A percentile compares a stretch with the other conserved stretches of the same genome.
Evolutionary conservation across 2,329 filamentous ascomycete genomes (phyloP).

Genomic region (Claviceps quebecensis): DNA sequence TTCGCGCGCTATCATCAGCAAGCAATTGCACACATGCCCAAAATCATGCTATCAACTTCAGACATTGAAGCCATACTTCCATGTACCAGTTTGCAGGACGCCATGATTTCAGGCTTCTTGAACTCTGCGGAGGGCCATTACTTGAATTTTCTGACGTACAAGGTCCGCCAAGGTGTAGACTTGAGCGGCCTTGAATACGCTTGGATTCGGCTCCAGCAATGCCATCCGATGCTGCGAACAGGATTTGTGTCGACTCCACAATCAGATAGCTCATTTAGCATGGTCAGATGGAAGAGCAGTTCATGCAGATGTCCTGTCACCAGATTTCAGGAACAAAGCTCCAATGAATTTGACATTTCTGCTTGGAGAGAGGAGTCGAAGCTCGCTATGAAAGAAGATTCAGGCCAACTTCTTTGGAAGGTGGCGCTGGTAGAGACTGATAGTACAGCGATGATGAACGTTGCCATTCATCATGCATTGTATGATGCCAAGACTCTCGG

Average conservation of each 20-base stretch:
- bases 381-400: constrained; percentile 21
- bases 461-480: constrained; percentile 61
- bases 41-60: constrained; percentile 8
- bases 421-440: constrained; percentile 31
- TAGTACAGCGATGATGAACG: constrained; percentile 20
- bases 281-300: constrained; percentile 45
- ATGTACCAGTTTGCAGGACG: constrained; percentile 66
- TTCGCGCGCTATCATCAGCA: constrained; percentile 24
- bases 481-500: constrained; percentile 72
- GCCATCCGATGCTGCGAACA: constrained; percentile 61
- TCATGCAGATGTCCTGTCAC: constrained; percentile 8
- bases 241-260: constrained; percentile 55
- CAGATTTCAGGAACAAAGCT: neutral
- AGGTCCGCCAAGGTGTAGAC: constrained; percentile 27
- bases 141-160: constrained; percentile 55
- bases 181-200: constrained; percentile 33
- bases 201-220: constrained; percentile 40
- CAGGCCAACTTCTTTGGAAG: constrained; percentile 50
- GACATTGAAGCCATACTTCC: constrained; percentile 50
- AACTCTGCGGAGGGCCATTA: constrained; percentile 55
- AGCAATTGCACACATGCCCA: constrained; percentile 16
- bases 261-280: constrained; percentile 50
- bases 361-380: constrained; percentile 24
- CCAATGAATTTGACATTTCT: neutral
- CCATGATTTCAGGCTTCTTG: constrained; percentile 64